A percentile compares a stretch with the other conserved stretches of the same genome.
Conservation (phyloP, 345 rosid species). For the Citrus maxima region DNA sequence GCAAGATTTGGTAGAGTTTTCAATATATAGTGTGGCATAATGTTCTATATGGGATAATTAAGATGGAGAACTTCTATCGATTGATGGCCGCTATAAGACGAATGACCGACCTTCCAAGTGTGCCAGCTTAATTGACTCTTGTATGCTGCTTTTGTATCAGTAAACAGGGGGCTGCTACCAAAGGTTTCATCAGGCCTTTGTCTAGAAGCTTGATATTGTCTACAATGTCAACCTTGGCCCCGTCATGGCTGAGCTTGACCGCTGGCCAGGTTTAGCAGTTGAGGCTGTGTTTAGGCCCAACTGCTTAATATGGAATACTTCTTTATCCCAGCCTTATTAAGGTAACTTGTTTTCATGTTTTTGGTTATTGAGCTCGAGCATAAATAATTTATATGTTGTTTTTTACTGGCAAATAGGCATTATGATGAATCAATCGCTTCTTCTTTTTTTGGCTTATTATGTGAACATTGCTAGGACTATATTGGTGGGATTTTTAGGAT, state of each 20-base stretch:
- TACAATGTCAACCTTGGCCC: background rate
- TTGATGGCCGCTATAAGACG: no score
- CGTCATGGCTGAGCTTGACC: no score
- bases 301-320: no score
- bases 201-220: background rate
- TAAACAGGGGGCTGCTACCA: background rate
- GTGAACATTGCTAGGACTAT: background rate
- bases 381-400: background rate
- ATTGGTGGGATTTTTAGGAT: background rate
- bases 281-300: background rate
- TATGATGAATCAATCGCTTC: background rate
- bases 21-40: background rate
- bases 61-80: background rate
- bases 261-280: background rate
- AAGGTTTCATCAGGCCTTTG: background rate
- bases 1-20: background rate
- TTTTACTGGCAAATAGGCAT: background rate
- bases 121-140: background rate
- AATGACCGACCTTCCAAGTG: no score
- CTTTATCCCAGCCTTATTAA: background rate
- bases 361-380: background rate
- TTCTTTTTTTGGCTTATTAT: background rate
- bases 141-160: background rate
- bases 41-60: background rate
- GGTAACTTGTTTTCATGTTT: background rate